Evolutionary conservation across 2,329 filamentous ascomycete genomes (phyloP), one percentile per base, ranked within the genome.

Genomic region (Penicillium frequentans): DNA sequence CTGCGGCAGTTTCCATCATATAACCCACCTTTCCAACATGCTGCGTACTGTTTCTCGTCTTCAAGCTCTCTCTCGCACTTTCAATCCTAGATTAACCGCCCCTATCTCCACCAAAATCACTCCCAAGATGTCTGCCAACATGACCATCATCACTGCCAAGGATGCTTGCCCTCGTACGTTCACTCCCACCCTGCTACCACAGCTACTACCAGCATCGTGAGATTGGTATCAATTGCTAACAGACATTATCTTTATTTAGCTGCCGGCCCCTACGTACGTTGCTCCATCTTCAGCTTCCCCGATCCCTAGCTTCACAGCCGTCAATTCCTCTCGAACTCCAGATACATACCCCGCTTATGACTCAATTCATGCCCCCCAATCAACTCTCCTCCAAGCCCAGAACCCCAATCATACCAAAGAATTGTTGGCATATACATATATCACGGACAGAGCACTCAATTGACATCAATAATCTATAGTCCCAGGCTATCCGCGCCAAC

Each of bases 401-500:
- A 42, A 42, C 39, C 31, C 26, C 43, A 33, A n/a, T n/a, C 11
- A 23, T 16, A n/a, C 6, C 19, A 39, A 45, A 44, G 9, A 16
- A 24, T 4, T 4, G n/a, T 27, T 27, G 27, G 46, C 5, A 33
- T 24, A 33, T 35, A 23, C 49, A 52, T 27, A 27, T 27, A 37
- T 7, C 11, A 42, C 35, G 21, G 33, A 37, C 27, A 29, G 31
- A 46, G n/a, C 6, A 51, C 6, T 19, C 26, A 52, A 58, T 24
- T 37, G 23, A 49, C 39, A 13, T n/a, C 44, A 48, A 52, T 8
- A 24, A 21, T 3, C 13, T 7, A 63, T 58, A 80, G 76, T 78
- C 77, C 68, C 79, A 81, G 77, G 88, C 88, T 67, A 87, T 91
- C 73, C 82, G 84, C 65, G 87, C 87, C 59, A 85, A 85, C 62